phyloP scores from a whole-genome alignment of 352 stramenopile species.

The Phytophthora syringae region DNA sequence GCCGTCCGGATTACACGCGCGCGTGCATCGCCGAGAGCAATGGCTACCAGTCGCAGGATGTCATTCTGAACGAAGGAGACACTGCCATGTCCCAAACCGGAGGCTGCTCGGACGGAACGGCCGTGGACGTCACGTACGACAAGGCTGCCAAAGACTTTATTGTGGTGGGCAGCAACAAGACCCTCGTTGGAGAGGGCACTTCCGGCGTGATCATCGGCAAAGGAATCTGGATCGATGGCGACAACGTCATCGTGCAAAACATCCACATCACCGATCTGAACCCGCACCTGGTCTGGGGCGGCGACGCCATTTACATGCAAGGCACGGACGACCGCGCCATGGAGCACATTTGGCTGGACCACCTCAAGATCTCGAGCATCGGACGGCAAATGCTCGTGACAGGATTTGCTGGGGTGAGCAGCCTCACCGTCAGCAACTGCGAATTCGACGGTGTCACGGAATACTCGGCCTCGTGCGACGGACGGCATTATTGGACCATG shows the following conservation, averaged over 20 bases:
- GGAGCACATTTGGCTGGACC: conserved; percentile 54
- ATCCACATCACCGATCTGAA: conserved; percentile 66
- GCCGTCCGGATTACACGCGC: conserved; percentile 30
- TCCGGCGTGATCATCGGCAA: conserved; percentile 50
- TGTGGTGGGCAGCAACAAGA: conserved; percentile 46
- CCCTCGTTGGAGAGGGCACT: conserved; percentile 43
- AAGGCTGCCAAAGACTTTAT: conserved; percentile 41
- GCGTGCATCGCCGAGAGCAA: conserved; percentile 43
- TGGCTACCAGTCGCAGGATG: conserved; percentile 36
- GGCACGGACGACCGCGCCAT: conserved; percentile 21
- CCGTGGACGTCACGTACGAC: conserved; percentile 44
- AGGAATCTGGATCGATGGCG: conserved; percentile 39
- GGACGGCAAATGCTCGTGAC: conserved; percentile 53
- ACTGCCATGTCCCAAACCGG: conserved; percentile 41
- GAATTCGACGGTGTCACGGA: conserved; percentile 56
- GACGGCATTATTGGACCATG: conserved; percentile 55
- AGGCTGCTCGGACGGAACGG: conserved; percentile 33
- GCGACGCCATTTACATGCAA: conserved; percentile 35
- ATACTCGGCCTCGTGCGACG: no score
- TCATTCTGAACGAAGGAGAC: conserved; percentile 39
- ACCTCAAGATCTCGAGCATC: conserved; percentile 51
- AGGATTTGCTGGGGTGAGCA: conserved; percentile 30
- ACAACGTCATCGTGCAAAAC: conserved; percentile 66
- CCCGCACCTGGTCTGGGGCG: no score
- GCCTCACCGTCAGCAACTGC: conserved; percentile 52